Evolutionary conservation across 2,329 filamentous ascomycete species (phyloP).

Genomic region (Hymenoscyphus infarciens): DNA sequence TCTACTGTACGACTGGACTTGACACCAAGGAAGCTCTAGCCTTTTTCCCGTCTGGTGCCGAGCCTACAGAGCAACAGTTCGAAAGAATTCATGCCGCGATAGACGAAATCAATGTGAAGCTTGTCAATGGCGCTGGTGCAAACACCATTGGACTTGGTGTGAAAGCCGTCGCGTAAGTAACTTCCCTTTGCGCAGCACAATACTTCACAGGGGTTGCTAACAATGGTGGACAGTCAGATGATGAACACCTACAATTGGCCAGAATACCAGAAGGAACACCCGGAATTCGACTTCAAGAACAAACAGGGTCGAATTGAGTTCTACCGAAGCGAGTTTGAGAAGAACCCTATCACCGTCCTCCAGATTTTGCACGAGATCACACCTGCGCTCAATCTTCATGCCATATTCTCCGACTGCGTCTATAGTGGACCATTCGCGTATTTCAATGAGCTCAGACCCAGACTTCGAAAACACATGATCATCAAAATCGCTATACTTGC

Average conservation of each 20-base stretch:
- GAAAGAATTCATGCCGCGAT: not conserved
- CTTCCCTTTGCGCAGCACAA: not conserved
- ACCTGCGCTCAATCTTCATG: not conserved
- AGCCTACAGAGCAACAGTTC: not conserved
- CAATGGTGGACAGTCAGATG: not conserved
- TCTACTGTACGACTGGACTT: not conserved
- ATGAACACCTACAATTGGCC: not conserved
- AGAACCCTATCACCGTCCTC: not conserved
- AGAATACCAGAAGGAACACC: not conserved
- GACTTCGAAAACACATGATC: not conserved
- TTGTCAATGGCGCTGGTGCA: not conserved
- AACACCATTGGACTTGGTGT: not conserved
- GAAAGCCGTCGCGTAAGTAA: not conserved
- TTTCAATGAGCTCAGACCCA: not conserved
- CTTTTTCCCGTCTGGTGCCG: not conserved
- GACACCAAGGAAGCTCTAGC: not conserved
- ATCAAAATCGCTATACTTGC: not conserved
- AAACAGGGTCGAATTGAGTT: not conserved
- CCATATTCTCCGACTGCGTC: not conserved
- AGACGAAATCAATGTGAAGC: not conserved
- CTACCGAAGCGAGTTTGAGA: not conserved
- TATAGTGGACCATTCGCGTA: not conserved
- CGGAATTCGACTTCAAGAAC: not conserved
- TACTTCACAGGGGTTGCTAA: not conserved
- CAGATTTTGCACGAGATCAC: not conserved